These are phyloP conservation scores for Cordyceps cicadae DNA, from an alignment of 2,329 filamentous ascomycete genomes.

Conservation along the genomic window DNA sequence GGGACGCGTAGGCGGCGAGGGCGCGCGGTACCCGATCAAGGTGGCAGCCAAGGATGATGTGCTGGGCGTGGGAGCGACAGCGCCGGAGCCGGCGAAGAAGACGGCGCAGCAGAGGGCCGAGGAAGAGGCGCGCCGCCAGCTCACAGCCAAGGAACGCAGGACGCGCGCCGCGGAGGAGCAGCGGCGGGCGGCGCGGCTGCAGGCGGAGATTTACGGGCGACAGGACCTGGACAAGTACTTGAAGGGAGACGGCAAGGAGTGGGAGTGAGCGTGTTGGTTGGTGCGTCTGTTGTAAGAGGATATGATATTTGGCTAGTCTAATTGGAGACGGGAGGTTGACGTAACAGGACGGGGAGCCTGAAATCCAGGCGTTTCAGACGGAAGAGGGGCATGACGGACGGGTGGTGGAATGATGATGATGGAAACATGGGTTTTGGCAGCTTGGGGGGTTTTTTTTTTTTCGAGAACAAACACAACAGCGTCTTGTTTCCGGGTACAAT, in stretches of 20 bases:
- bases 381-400: neutral
- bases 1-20: constrained; percentile 50
- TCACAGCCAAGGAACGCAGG: constrained; percentile 64
- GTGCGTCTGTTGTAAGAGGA: neutral
- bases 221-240: constrained; percentile 72
- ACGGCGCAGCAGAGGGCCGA: constrained; percentile 34
- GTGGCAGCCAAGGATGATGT: constrained; percentile 63
- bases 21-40: constrained; percentile 70
- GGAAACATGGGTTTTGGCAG: too few species aligned
- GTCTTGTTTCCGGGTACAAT: neutral
- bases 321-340: neutral
- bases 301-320: neutral
- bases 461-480: neutral
- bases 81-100: constrained; percentile 34
- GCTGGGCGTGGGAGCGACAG: constrained; percentile 57
- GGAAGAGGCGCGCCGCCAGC: constrained; percentile 35
- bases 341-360: neutral
- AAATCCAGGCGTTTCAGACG: neutral
- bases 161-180: constrained; percentile 54
- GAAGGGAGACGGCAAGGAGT: constrained; percentile 30
- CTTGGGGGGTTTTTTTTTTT: too few species aligned
- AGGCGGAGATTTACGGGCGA: constrained; percentile 63
- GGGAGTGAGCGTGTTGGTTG: constrained; percentile 6
- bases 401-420: neutral
- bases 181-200: constrained; percentile 54